Conservation (phyloP, 305 asterid species). For the Nicotiana rustica region DNA sequence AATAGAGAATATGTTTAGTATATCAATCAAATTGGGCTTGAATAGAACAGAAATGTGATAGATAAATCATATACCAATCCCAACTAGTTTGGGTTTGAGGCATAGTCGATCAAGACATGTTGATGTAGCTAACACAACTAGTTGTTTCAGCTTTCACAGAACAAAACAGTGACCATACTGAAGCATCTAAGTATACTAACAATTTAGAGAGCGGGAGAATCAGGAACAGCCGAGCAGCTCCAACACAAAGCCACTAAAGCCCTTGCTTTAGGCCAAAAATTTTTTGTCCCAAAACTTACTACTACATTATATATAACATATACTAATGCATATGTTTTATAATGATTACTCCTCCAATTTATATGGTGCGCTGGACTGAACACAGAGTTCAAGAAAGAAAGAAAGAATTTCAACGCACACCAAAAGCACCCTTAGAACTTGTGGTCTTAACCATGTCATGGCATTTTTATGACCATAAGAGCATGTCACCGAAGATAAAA, state of each 20-base stretch:
- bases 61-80: constrained; percentile 17
- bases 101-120: constrained; percentile 16
- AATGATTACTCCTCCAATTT: background rate
- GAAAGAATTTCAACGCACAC: background rate
- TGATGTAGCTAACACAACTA: background rate
- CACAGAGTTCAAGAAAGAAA: background rate
- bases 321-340: background rate
- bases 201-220: background rate
- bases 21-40: constrained; percentile 2
- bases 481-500: background rate
- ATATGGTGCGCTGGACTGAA: constrained; percentile 12
- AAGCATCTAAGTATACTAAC: background rate
- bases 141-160: background rate
- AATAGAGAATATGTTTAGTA: background rate
- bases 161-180: background rate
- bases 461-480: background rate
- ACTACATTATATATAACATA: background rate
- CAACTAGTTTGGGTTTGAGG: constrained; percentile 16
- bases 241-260: constrained; percentile 8
- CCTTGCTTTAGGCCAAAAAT: constrained; percentile 13
- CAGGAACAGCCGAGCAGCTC: background rate
- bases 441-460: background rate
- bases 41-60: background rate
- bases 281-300: constrained; percentile 6
- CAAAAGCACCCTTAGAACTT: background rate